A percentile compares a stretch with the other conserved stretches of the same genome.
phyloP scores from a whole-genome alignment of 169 alveolate species.

The Toxoplasma gondii region DNA sequence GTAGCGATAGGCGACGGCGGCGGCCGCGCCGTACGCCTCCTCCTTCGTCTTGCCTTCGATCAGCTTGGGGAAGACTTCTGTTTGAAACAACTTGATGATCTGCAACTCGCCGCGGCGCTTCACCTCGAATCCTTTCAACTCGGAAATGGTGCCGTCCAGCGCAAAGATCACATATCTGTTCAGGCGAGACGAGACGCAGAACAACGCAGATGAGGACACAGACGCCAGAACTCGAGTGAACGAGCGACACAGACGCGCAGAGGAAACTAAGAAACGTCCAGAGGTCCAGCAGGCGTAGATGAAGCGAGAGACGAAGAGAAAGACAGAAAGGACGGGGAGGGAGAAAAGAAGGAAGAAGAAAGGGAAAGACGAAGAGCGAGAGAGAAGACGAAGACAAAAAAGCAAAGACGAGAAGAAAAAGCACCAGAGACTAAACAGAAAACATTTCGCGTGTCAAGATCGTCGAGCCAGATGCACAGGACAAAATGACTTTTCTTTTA shows the following conservation, averaged over 20 bases:
- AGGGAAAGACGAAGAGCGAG: neutral
- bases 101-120: conserved; percentile 99
- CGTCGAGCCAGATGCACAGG: no score
- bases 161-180: conserved; percentile 64
- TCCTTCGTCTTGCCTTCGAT: conserved; percentile 92
- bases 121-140: conserved; percentile 78
- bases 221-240: neutral
- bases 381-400: neutral
- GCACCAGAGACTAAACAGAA: no score
- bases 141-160: conserved; percentile 66
- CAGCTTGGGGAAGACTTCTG: conserved; percentile 95
- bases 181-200: neutral
- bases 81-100: conserved; percentile 95
- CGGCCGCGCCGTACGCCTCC: conserved; percentile 55
- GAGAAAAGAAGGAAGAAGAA: neutral
- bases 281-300: no score
- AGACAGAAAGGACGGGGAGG: neutral
- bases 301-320: neutral
- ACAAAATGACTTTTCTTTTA: no score
- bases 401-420: no score
- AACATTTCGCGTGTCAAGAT: no score
- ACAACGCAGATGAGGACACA: neutral
- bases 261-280: no score
- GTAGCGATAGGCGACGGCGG: conserved; percentile 40
- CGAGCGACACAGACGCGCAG: no score